Base-by-base conservation (phyloP, 1,139 yeast species). In the Geotrichum bryndzae region DNA sequence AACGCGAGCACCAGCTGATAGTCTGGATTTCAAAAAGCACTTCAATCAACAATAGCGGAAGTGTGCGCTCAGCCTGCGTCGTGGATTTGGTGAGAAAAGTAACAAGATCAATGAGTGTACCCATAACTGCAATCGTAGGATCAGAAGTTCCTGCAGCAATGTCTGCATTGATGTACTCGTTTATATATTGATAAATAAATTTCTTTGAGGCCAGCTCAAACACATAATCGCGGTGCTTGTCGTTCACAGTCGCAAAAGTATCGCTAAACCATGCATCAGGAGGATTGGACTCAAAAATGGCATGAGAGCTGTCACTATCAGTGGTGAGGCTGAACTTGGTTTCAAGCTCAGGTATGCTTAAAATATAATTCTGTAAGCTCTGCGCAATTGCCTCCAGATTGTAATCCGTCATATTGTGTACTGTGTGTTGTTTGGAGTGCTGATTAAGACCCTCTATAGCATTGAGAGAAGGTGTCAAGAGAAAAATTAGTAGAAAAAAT, bases 21-120 rank as follows among this genome's bases (percentile, higher is more conserved):
- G 78, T 70, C 46, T 75, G 72, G 51, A 72, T 68, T 23, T 76
- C 78, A 60, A 77, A 68, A 45, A 74, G 58, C 51, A 74, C 78
- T 58, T 77, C 79, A 15, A 76, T 63, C 53, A 75, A 64, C 11
- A 66, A 51, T 55, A 71, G 72, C 3, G 69, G 66, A 15, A 70
- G 58, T 2, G 73, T 64, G n/a, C 63, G 57, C 3, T 71, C 73
- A 15, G 31, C 29, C 22, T 41, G 48, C 5, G 48, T n/a, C 18
- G 31, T 54, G 35, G 29, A 45, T 23, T 29, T 27, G 6, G 45
- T 25, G 10, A 52, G 33, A 10, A 55, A 33, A 11, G 50, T 35
- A 11, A 52, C 48, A 35, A 56, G 35, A 35, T 60, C 62, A 18
- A 60, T 59, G 8, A 60, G 50, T 6, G 62, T 45, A 3, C 52